These are phyloP conservation scores for Allium fistulosum DNA, from an alignment of 106 monocot species.

Conservation along the genomic window DNA sequence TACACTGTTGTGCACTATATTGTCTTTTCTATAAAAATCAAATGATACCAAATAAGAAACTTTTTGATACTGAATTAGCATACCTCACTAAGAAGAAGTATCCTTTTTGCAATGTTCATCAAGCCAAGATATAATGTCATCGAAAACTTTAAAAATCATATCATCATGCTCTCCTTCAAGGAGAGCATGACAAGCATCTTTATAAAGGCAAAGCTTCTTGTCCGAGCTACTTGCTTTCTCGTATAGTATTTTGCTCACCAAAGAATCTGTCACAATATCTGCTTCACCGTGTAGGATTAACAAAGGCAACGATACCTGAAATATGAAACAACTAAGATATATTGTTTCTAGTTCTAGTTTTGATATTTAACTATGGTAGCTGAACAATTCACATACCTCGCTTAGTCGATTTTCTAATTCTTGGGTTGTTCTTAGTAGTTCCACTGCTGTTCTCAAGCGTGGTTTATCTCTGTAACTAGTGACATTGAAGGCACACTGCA, in stretches of 20 bases:
- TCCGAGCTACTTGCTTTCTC: constrained; percentile 63
- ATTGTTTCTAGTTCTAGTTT: too few relatives aligned
- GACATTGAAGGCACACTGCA: constrained; percentile 74
- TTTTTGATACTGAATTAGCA: too few relatives aligned
- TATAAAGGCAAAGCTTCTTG: constrained; percentile 55
- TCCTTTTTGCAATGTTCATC: constrained; percentile 12
- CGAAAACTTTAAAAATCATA: constrained; percentile 50
- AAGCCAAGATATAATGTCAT: constrained; percentile 64
- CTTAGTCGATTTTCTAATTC: constrained; percentile 58
- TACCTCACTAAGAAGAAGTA: not conserved
- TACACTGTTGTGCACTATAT: too few relatives aligned
- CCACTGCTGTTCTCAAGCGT: constrained; percentile 61
- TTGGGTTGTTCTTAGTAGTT: constrained; percentile 56
- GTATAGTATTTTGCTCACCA: constrained; percentile 63
- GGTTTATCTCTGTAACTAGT: constrained; percentile 76
- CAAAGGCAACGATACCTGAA: constrained; percentile 68
- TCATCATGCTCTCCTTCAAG: constrained; percentile 81
- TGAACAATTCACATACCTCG: constrained; percentile 27
- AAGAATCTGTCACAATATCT: constrained; percentile 65
- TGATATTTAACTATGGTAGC: too few relatives aligned
- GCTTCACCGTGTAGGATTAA: constrained; percentile 69
- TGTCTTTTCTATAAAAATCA: too few relatives aligned
- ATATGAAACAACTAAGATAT: not conserved
- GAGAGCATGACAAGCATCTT: constrained; percentile 58
- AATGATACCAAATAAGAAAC: too few relatives aligned